A percentile compares a stretch with the other conserved stretches of the same genome.
Conservation (phyloP, 2,329 filamentous ascomycete species). For the Fusarium oxysporum region DNA sequence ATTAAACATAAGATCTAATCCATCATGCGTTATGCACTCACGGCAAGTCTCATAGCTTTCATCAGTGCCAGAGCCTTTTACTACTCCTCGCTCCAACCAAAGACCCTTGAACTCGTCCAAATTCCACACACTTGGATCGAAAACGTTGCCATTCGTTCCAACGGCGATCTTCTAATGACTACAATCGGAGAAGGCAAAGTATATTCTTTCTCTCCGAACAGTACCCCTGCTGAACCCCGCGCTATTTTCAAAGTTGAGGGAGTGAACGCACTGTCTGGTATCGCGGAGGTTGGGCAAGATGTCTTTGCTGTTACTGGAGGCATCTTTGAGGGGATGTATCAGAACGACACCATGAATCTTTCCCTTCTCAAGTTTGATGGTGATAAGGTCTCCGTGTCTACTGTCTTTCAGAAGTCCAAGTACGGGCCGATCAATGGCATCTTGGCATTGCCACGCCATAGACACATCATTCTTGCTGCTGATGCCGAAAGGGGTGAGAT, state of each 20-base stretch:
- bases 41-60: not conserved
- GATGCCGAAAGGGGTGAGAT: not conserved
- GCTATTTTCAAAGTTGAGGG: not conserved
- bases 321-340: not conserved
- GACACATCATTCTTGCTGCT: slow-evolving; percentile 7
- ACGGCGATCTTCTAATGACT: not conserved
- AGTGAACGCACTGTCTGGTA: not conserved
- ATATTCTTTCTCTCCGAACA: not conserved
- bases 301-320: not conserved
- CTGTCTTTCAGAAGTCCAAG: not conserved
- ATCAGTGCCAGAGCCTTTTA: not conserved
- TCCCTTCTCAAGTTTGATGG: not conserved
- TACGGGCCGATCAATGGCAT: slow-evolving; percentile 1
- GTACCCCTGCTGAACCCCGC: fast-evolving
- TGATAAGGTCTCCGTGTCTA: not conserved
- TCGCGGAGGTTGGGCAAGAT: not conserved
- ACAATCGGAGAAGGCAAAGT: not conserved
- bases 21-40: not conserved
- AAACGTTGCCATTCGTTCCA: not conserved
- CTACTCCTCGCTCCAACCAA: not conserved
- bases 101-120: not conserved
- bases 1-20: not conserved
- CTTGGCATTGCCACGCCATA: not conserved
- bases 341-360: not conserved
- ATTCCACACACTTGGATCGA: not conserved